Base-by-base conservation (phyloP, 768 basidiomycete genomes). In the Lactarius vividus region DNA sequence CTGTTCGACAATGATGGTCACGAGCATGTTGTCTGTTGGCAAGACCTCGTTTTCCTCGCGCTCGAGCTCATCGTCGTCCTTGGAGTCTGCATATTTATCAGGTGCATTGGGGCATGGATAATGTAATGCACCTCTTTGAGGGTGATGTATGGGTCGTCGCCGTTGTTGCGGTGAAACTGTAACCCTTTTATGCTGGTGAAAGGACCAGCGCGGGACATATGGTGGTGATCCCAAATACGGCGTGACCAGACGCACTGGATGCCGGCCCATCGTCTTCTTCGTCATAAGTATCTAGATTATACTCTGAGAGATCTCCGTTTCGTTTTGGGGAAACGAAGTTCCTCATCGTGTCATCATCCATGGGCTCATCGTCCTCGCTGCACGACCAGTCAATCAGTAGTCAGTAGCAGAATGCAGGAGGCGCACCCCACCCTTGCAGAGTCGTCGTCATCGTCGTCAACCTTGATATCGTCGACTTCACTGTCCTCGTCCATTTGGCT, bases 161-260 rank as follows among this genome's bases (percentile, higher is more conserved):
- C 84, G 72, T 95, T 94, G 71, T 94, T 87, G 59, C 87, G 85
- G 76, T 98, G 95, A 74, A 92, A 96, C 26, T 90, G 89, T 59
- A 99, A 79, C 20, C 96, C 96, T 74, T 97, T 96, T 76, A 98
- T 94, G 72, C 93, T 96, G 75, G 89, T 94, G 78, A 99, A 99
- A 20, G 91, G 91, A 44, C 95, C 90, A 67, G 69, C 29, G 65
- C 54, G 59, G 49, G 28, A 44, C 68, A 59, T 59, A 73, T 62
- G 49, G 40, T 44, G 68, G 65, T 55, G 57, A 35, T 55, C 61
- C 56, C 46, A 56, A 62, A 39, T 44, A 62, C 18, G 20, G 44
- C 44, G 57, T 57, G 31, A 61, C 31, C 46, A 64, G 44, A 67
- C 72, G 44, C 65, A 76, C 81, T 77, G 26, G 61, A 67, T 67